Percentiles rank a stretch among this genome's conserved stretches.
Evolutionary conservation across 2,329 filamentous ascomycete genomes (phyloP).

Genomic region (Aspergillus alliaceus): DNA sequence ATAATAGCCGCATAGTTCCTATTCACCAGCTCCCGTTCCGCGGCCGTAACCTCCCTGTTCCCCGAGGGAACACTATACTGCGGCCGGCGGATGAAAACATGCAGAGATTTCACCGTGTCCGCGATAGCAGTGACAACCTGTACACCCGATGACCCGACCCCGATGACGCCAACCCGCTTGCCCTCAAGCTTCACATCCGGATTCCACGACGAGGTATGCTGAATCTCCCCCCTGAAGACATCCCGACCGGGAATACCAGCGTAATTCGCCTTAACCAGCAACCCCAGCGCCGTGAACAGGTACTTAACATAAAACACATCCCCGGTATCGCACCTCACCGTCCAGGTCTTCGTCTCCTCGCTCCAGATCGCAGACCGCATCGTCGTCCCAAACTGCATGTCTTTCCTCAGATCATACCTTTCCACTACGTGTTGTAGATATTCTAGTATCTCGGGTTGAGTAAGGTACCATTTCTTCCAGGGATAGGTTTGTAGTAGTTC

Average conservation of each 20-base stretch:
- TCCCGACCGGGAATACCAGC: constrained; percentile 54
- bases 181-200: constrained; percentile 44
- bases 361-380: constrained; percentile 17
- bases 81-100: constrained; percentile 38
- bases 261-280: constrained; percentile 46
- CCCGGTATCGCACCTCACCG: constrained; percentile 5
- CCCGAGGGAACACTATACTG: constrained; percentile 38
- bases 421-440: constrained; percentile 30
- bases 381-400: constrained; percentile 21
- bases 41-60: constrained; percentile 22
- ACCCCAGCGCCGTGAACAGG: constrained; percentile 19
- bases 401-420: constrained; percentile 16
- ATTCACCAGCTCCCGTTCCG: constrained; percentile 24
- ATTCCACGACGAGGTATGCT: constrained; percentile 57
- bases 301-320: constrained; percentile 7
- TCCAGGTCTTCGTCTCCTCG: constrained; percentile 14
- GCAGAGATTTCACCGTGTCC: constrained; percentile 25
- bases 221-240: constrained; percentile 52
- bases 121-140: constrained; percentile 30
- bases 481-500: constrained; percentile 20
- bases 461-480: constrained; percentile 4
- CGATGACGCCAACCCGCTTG: constrained; percentile 52
- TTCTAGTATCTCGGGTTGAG: constrained; percentile 26
- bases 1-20: constrained; percentile 9
- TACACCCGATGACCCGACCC: constrained; percentile 26